These are phyloP conservation scores for Scheffersomyces stipitis DNA, from an alignment of 805 yeast species.

Conservation along the genomic window DNA sequence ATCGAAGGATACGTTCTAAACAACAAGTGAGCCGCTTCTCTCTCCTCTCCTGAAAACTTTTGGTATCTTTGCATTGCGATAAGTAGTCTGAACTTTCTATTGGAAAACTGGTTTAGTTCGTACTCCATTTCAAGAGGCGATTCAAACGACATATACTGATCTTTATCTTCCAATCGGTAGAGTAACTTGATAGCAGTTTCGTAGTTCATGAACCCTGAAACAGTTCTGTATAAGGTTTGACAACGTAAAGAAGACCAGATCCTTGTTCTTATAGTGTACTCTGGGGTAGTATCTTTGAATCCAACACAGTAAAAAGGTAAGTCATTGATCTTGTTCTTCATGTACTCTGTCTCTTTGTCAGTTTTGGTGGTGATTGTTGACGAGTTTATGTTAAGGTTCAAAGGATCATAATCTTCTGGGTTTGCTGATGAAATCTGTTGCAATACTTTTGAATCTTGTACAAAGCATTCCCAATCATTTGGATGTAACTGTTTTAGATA, in stretches of 20 bases:
- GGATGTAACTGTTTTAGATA: conserved; percentile 73
- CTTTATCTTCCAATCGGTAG: conserved; percentile 64
- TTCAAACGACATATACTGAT: conserved; percentile 22
- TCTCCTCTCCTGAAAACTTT: conserved; percentile 63
- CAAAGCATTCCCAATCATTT: conserved; percentile 79
- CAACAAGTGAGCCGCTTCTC: conserved; percentile 64
- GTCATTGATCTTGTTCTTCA: conserved; percentile 51
- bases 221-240: conserved; percentile 80
- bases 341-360: conserved; percentile 10
- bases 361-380: background rate
- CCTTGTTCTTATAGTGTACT: conserved; percentile 67
- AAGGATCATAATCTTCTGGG: background rate
- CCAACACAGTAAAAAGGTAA: conserved; percentile 74
- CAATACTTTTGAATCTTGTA: conserved; percentile 64
- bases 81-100: conserved; percentile 74
- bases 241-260: conserved; percentile 85
- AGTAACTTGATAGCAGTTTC: conserved; percentile 68
- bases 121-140: conserved; percentile 11
- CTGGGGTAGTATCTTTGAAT: conserved; percentile 64
- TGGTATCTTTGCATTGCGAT: conserved; percentile 87
- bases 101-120: conserved; percentile 49
- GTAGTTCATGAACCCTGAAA: conserved; percentile 83
- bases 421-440: conserved; percentile 4
- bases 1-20: conserved; percentile 72
- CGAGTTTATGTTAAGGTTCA: background rate